These are phyloP conservation scores for Arthroderma sp. DNA, from an alignment of 2,329 filamentous ascomycete genomes.

Conservation along the genomic window DNA sequence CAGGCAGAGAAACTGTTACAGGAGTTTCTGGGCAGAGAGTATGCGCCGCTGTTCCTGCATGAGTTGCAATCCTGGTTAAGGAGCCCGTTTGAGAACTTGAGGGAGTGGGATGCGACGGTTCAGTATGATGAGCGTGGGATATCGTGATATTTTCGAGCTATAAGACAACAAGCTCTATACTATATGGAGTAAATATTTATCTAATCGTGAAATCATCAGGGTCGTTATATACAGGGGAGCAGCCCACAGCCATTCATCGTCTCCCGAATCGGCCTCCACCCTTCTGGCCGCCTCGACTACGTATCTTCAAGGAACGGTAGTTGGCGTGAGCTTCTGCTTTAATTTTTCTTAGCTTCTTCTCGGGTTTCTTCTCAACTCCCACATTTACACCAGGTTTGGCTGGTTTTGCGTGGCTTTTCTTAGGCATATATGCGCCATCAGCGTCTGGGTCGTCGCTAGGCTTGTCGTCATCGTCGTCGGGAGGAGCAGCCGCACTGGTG, in stretches of 20 bases:
- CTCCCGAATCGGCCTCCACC: constrained; percentile 29
- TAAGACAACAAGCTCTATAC: neutral
- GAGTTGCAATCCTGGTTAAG: constrained; percentile 72
- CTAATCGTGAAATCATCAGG: neutral
- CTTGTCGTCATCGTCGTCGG: constrained; percentile 8
- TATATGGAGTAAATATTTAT: neutral
- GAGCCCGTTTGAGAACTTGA: constrained; percentile 60
- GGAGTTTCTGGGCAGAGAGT: constrained; percentile 64
- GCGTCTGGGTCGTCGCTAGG: constrained; percentile 21
- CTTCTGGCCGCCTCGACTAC: constrained; percentile 27
- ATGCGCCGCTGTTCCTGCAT: constrained; percentile 67
- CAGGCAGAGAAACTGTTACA: constrained; percentile 67
- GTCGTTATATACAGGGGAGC: neutral
- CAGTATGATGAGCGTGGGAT: constrained; percentile 46
- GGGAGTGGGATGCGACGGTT: constrained; percentile 68
- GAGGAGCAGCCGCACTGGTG: neutral
- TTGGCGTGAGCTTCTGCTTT: constrained; percentile 39
- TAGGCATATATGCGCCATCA: constrained; percentile 20
- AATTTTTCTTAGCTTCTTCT: constrained; percentile 25
- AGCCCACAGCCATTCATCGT: constrained; percentile 18
- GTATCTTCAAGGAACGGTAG: constrained; percentile 38
- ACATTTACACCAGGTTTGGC: neutral
- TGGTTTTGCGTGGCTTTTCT: neutral
- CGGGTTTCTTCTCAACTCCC: constrained; percentile 11
- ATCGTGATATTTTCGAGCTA: neutral